Evolutionary conservation across 768 basidiomycete genomes (phyloP).

Genomic region (Holtermannia corniformis): DNA sequence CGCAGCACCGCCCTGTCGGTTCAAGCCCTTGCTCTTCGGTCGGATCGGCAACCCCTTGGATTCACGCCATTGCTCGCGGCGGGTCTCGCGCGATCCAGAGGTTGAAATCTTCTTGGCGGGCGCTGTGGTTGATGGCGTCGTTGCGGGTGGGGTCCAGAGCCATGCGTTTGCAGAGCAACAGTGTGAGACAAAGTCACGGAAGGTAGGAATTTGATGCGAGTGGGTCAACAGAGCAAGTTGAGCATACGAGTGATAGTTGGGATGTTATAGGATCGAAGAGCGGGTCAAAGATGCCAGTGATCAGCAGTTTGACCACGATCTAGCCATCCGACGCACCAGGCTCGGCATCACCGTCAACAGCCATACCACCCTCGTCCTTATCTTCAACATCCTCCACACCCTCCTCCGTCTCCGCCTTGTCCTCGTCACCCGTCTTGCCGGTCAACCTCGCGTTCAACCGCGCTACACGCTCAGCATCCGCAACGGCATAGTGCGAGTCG

Average conservation of each 20-base stretch:
- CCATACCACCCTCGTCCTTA: conserved; percentile 23
- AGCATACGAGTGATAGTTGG: not conserved
- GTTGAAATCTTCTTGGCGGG: conserved; percentile 55
- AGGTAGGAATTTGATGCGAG: conserved; percentile 5
- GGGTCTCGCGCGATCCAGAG: conserved; percentile 65
- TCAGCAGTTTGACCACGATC: conserved; percentile 13
- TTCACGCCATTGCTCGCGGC: conserved; percentile 70
- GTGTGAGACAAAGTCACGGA: conserved; percentile 7
- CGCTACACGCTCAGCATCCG: conserved; percentile 28
- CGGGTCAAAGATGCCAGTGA: not conserved
- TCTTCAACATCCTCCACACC: conserved; percentile 14
- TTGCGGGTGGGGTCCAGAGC: too few relatives aligned
- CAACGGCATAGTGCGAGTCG: conserved; percentile 30
- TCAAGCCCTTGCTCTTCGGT: conserved; percentile 24
- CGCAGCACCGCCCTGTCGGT: conserved; percentile 16
- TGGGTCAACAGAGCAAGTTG: not conserved
- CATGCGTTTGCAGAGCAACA: too few relatives aligned
- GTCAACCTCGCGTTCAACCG: conserved; percentile 25
- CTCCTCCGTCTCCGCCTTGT: conserved; percentile 22
- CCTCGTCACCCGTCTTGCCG: conserved; percentile 31
- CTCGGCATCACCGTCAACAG: conserved; percentile 2
- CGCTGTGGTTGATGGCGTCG: conserved; percentile 33
- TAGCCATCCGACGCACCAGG: conserved; percentile 10
- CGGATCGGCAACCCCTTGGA: conserved; percentile 55
- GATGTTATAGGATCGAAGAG: not conserved